Conservation (phyloP, 1,139 yeast genomes). For the Protomyces macrosporus region DNA sequence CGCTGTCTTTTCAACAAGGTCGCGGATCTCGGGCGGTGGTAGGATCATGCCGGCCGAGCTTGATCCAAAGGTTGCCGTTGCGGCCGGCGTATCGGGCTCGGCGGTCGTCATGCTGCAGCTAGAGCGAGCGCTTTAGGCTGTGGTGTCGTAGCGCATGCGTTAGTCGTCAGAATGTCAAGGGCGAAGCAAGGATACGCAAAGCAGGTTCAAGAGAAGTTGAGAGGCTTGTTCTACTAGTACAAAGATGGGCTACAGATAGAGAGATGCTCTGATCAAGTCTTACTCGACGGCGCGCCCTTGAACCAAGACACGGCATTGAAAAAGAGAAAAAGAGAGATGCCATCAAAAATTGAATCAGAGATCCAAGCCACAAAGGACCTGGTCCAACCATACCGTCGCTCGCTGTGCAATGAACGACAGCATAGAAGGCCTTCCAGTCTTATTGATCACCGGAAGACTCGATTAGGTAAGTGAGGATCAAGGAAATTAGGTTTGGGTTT, state of each 20-base stretch:
- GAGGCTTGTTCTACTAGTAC: neutral
- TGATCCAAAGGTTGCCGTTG: neutral
- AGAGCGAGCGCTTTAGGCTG: no score
- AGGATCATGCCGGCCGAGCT: slow-evolving; percentile 41
- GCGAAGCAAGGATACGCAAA: neutral
- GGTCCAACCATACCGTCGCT: slow-evolving; percentile 20
- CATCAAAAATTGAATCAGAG: slow-evolving; percentile 24
- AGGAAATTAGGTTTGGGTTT: neutral
- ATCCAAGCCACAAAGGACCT: slow-evolving; percentile 25
- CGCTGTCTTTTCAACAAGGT: slow-evolving; percentile 65
- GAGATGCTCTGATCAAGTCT: neutral
- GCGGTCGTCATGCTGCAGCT: neutral
- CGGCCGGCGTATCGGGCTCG: neutral
- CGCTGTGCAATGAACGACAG: slow-evolving; percentile 26
- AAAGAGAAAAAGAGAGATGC: neutral
- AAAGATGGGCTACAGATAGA: neutral
- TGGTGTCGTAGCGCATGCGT: neutral
- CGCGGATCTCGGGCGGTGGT: slow-evolving; percentile 56
- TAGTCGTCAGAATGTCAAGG: neutral
- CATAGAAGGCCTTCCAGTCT: slow-evolving; percentile 18
- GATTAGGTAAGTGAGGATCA: slow-evolving; percentile 18
- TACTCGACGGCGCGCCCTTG: neutral
- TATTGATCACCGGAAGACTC: slow-evolving; percentile 19
- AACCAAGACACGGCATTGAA: neutral
- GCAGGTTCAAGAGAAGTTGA: neutral